Percentiles rank a stretch among this genome's conserved stretches.
phyloP scores from a whole-genome alignment of 495 filamentous ascomycete species.

The Annulohypoxylon stygium region DNA sequence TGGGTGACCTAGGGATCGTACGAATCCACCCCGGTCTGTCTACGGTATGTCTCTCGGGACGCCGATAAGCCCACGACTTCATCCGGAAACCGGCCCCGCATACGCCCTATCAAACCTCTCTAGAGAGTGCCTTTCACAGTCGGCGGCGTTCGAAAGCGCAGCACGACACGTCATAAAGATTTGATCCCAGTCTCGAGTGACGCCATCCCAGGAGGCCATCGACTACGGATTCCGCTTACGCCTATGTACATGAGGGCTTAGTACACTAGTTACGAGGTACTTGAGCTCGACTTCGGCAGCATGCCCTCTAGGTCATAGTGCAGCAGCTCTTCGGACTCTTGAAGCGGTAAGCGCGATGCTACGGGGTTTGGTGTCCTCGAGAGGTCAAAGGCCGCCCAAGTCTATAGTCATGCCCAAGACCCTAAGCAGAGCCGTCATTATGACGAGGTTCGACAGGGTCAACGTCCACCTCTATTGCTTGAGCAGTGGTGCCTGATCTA shows the following conservation, averaged over 20 bases:
- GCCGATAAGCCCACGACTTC: constrained; percentile 6
- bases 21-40: constrained; percentile 11
- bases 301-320: neutral
- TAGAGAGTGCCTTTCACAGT: constrained; percentile 6
- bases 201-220: constrained; percentile 21
- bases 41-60: constrained; percentile 20
- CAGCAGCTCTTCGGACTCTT: neutral
- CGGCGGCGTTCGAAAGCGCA: neutral
- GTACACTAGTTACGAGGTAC: constrained; percentile 9
- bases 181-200: constrained; percentile 10
- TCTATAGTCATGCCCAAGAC: neutral
- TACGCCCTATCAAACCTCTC: constrained; percentile 10
- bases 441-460: neutral
- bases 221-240: neutral
- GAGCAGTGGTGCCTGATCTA: neutral
- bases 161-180: constrained; percentile 34
- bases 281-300: neutral
- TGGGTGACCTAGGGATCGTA: constrained; percentile 13
- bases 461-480: neutral
- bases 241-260: constrained; percentile 2
- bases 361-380: neutral
- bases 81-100: constrained; percentile 21
- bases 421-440: constrained; percentile 6
- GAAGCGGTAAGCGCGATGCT: constrained; percentile 1
- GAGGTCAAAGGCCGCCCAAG: neutral